Conservation (phyloP, 2,329 filamentous ascomycete species). For the Stagonosporopsis rhizophila region DNA sequence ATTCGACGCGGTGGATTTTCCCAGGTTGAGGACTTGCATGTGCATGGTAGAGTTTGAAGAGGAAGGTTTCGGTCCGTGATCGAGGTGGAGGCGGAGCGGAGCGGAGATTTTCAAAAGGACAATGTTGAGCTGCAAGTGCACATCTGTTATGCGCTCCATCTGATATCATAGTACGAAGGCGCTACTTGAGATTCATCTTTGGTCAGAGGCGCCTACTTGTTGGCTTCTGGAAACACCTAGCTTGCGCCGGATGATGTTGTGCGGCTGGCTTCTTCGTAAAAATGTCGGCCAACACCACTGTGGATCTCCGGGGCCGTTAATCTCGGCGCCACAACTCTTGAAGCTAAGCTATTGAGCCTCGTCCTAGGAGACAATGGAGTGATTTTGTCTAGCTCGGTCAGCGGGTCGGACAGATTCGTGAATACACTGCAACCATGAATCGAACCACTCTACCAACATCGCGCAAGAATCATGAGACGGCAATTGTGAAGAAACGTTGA, state of each 20-base stretch:
- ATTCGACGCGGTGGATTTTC: not conserved
- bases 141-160: too few relatives aligned
- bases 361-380: not conserved
- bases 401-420: not conserved
- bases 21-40: not conserved
- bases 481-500: not conserved
- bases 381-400: not conserved
- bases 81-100: not conserved
- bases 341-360: not conserved
- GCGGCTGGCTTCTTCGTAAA: not conserved
- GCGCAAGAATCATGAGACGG: too few relatives aligned
- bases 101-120: not conserved
- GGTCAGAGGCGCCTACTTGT: not conserved
- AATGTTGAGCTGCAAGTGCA: not conserved
- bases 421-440: not conserved
- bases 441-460: not conserved
- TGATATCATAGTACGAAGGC: not conserved
- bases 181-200: too few relatives aligned
- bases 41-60: not conserved
- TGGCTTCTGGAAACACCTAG: not conserved
- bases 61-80: not conserved
- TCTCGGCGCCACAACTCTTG: not conserved
- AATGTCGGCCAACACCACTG: not conserved
- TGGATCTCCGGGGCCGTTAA: not conserved
- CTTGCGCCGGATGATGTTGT: not conserved